A percentile compares a stretch with the other conserved stretches of the same genome.
Evolutionary conservation across 192 early-diverging fungal genomes (phyloP).

Genomic region (Mortierella claussenii): DNA sequence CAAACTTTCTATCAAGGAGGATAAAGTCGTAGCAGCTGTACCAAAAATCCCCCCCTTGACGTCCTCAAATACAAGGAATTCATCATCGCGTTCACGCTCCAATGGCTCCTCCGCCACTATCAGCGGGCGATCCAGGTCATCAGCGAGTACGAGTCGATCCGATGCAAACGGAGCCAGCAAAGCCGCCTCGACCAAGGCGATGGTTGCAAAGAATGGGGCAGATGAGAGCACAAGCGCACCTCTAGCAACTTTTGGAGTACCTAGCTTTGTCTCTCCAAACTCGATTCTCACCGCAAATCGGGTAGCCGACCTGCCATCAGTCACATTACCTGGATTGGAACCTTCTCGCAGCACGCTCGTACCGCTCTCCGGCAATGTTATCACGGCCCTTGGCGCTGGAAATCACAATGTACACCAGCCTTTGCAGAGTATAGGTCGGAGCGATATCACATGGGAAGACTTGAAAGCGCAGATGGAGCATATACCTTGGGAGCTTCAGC

Average conservation of each 20-base stretch:
- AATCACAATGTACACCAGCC: slow-evolving; percentile 1
- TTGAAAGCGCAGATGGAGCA: slow-evolving; percentile 27
- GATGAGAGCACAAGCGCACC: background rate
- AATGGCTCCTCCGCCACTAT: background rate
- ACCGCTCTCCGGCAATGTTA: slow-evolving; percentile 13
- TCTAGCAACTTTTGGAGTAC: slow-evolving; percentile 6
- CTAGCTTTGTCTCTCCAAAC: slow-evolving; percentile 17
- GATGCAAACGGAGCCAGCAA: background rate
- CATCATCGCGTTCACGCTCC: slow-evolving; percentile 5
- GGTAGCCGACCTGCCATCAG: slow-evolving; percentile 2
- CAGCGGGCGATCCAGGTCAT: slow-evolving; percentile 2
- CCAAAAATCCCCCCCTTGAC: background rate
- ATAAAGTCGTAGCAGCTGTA: background rate
- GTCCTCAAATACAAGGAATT: slow-evolving; percentile 1
- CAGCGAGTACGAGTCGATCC: background rate
- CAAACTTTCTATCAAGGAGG: slow-evolving; percentile 9
- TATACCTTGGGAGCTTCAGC: slow-evolving; percentile 35
- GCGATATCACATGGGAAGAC: slow-evolving; percentile 36
- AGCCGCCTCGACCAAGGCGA: background rate
- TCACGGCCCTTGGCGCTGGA: slow-evolving; percentile 6
- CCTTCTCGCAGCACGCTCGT: slow-evolving; percentile 10
- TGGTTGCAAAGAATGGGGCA: background rate
- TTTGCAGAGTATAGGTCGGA: slow-evolving; percentile 3
- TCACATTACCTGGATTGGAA: slow-evolving; percentile 11
- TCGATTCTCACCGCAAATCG: background rate